phyloP scores from a whole-genome alignment of 2,329 filamentous ascomycete species.

The Xylariales sp. region DNA sequence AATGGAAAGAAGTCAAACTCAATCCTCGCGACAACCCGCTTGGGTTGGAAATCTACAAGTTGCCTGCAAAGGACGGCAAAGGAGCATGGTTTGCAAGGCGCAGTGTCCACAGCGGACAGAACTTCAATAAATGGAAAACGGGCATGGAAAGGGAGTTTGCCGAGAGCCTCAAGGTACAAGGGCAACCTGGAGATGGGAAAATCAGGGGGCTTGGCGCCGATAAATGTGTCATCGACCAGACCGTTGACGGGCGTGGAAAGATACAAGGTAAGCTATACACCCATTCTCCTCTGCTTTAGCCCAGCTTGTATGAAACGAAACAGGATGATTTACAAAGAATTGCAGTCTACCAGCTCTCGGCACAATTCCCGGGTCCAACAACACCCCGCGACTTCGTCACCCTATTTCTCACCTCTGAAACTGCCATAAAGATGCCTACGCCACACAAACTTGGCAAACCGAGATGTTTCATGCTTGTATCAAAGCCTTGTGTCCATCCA shows the following conservation, averaged over 20 bases:
- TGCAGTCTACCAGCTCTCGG: conserved; percentile 84
- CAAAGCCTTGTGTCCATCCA: conserved; percentile 83
- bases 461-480: conserved; percentile 86
- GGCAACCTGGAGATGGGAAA: conserved; percentile 76
- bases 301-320: conserved; percentile 3
- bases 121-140: conserved; percentile 81
- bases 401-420: conserved; percentile 76
- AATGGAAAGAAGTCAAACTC: conserved; percentile 89
- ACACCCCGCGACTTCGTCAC: conserved; percentile 90
- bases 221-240: conserved; percentile 73
- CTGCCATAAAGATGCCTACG: conserved; percentile 55
- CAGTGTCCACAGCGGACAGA: conserved; percentile 82
- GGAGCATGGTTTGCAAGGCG: conserved; percentile 91
- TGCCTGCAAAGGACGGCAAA: conserved; percentile 80
- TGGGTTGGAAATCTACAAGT: conserved; percentile 82
- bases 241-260: conserved; percentile 68
- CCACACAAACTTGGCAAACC: conserved; percentile 47
- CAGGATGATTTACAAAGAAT: conserved; percentile 27
- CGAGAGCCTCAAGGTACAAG: conserved; percentile 78
- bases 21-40: conserved; percentile 79
- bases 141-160: conserved; percentile 83
- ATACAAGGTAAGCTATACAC: conserved; percentile 65
- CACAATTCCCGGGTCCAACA: conserved; percentile 90
- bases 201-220: conserved; percentile 90
- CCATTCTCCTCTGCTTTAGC: background rate